These are phyloP conservation scores for Prunus salicina DNA, from an alignment of 306 rosid genomes.

Conservation along the genomic window DNA sequence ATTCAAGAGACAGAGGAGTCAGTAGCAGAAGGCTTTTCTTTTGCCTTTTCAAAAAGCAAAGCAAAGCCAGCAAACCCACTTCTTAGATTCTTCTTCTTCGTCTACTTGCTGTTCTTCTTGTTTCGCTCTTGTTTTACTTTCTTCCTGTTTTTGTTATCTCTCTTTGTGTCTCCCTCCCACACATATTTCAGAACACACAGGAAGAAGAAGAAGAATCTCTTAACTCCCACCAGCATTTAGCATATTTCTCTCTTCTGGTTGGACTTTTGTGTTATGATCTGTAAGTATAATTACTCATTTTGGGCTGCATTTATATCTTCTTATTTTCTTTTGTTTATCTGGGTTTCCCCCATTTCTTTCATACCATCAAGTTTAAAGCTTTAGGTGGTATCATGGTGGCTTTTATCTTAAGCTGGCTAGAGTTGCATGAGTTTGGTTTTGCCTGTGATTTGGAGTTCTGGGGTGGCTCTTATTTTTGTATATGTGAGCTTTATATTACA, in stretches of 20 bases:
- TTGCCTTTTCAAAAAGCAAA: conserved; percentile 53
- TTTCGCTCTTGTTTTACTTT: no score
- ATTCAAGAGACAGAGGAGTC: conserved; percentile 60
- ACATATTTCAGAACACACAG: background rate
- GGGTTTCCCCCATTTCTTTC: conserved; percentile 32
- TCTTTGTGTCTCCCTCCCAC: conserved; percentile 14
- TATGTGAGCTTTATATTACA: background rate
- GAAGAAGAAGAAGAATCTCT: conserved; percentile 10
- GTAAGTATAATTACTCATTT: conserved; percentile 29
- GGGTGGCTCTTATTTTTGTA: conserved; percentile 7
- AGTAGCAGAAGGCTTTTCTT: conserved; percentile 18
- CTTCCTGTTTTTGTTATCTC: conserved; percentile 17
- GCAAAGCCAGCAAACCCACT: conserved; percentile 20
- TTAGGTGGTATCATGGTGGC: conserved; percentile 1
- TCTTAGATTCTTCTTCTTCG: conserved; percentile 53
- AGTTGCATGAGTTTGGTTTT: conserved; percentile 15
- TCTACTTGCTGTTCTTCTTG: no score
- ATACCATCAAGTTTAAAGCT: conserved; percentile 26
- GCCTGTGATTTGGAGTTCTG: conserved; percentile 18
- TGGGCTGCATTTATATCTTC: conserved; percentile 28
- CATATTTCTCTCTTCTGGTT: conserved; percentile 30
- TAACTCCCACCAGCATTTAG: conserved; percentile 29
- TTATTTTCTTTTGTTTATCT: conserved; percentile 8
- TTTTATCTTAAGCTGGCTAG: conserved; percentile 5
- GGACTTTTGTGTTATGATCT: conserved; percentile 19